These are phyloP conservation scores for Sophora flavescens DNA, from an alignment of 306 rosid species.

Conservation along the genomic window DNA sequence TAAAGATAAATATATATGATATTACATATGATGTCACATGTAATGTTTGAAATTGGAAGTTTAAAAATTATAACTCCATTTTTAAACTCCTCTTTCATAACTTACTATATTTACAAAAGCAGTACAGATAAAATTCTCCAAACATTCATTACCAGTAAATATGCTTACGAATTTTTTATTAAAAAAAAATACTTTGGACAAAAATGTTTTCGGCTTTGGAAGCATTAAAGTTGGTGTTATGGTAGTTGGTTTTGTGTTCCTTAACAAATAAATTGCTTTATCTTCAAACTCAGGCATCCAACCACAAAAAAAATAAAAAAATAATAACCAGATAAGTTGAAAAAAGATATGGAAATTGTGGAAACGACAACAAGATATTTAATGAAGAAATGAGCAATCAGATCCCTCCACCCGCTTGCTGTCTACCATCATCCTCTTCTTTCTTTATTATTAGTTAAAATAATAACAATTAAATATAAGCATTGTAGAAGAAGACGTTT, in stretches of 20 bases:
- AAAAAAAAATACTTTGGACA: slow-evolving; percentile 26
- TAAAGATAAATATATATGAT: too few relatives aligned
- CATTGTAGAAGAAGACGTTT: slow-evolving; percentile 78
- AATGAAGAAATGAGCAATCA: slow-evolving; percentile 65
- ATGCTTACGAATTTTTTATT: background rate
- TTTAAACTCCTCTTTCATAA: background rate
- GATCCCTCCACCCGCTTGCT: slow-evolving; percentile 63
- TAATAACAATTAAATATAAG: slow-evolving; percentile 38
- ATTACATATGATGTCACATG: too few relatives aligned
- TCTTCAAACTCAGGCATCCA: slow-evolving; percentile 62
- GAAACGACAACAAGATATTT: slow-evolving; percentile 97
- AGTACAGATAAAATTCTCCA: background rate
- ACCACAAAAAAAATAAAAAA: slow-evolving; percentile 77
- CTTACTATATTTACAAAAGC: slow-evolving; percentile 19
- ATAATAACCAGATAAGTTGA: slow-evolving; percentile 39
- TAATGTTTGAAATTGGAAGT: too few relatives aligned
- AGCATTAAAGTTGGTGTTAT: slow-evolving; percentile 79
- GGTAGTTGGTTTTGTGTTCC: slow-evolving; percentile 81
- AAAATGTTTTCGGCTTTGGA: slow-evolving; percentile 44
- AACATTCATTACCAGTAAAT: background rate
- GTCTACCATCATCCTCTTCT: slow-evolving; percentile 51
- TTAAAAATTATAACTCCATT: too few relatives aligned
- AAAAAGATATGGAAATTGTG: slow-evolving; percentile 54
- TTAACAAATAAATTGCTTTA: slow-evolving; percentile 53
- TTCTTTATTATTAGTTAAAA: slow-evolving; percentile 4